phyloP scores from a whole-genome alignment of 2,329 filamentous ascomycete genomes.

The Aurifilum marmelostoma region DNA sequence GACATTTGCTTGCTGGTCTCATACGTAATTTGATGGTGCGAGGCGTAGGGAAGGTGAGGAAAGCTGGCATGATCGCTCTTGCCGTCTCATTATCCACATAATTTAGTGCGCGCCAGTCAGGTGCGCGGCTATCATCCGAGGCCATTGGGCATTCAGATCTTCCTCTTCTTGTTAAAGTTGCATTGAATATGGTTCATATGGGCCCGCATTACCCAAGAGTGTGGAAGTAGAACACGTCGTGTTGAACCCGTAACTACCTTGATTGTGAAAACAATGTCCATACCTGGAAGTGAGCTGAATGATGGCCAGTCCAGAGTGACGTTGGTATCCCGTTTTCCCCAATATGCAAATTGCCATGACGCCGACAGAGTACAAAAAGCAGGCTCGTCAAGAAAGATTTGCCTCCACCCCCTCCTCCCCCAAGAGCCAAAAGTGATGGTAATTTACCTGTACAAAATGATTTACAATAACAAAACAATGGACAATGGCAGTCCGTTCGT shows the following conservation, averaged over 20 bases:
- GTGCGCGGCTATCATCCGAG: not conserved
- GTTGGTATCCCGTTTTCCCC: conserved; percentile 15
- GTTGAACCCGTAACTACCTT: conserved; percentile 2
- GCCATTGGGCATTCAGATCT: not conserved
- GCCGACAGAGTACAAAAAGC: conserved; percentile 16
- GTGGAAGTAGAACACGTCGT: not conserved
- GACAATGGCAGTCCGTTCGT: not conserved
- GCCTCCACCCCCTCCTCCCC: not conserved
- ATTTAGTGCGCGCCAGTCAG: not conserved
- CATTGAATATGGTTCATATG: not conserved
- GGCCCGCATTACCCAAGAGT: not conserved
- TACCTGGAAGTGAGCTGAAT: not conserved
- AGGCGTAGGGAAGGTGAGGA: not conserved
- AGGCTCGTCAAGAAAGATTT: conserved; percentile 11
- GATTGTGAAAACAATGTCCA: not conserved
- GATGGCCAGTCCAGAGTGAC: conserved; percentile 15
- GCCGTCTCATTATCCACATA: conserved; percentile 4
- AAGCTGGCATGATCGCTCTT: not conserved
- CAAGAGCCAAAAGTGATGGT: conserved; percentile 16
- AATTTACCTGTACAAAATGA: conserved; percentile 16
- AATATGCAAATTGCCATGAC: conserved; percentile 25
- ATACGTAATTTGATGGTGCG: conserved; percentile 8
- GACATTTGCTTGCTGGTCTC: not conserved
- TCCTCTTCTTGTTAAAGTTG: not conserved
- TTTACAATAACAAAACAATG: not conserved